Base-by-base conservation (phyloP, 139 green algal species). In the Eudorina sp. region DNA sequence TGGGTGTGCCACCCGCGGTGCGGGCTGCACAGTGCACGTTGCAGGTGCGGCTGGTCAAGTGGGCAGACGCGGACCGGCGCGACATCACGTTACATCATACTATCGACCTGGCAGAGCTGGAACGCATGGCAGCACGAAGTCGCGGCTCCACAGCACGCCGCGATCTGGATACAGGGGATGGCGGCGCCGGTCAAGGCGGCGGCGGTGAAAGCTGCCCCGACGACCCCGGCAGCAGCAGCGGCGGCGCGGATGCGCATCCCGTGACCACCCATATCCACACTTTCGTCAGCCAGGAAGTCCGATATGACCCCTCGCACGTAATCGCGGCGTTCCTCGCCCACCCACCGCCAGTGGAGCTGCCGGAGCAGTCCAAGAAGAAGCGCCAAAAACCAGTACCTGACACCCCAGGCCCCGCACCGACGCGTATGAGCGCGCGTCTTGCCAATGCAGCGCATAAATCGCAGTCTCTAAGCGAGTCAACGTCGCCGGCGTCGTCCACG, bases 41-140 rank as follows among this genome's bases (percentile, higher is more conserved):
- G 55, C 55, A 68, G 36, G 8, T 92, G 64, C 55, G 84, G 78
- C 72, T 92, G 53, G 84, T 89, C 14, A 41, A 85, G 66, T 83
- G 51, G 64, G 88, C 88, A 0, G 84, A 89, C 29, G 48, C 45
- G 31, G 88, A 88, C 41, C 86, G 87, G 78, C 83, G 75, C 41
- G n/a, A 75, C 25, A 29, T 86, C 2, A 25, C 29, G 66, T 80
- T 86, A 36, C 43, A 53, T 4, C 79, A 86, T 41, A 38, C 2
- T 0, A 31, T 86, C 3, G 41, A 76, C 23, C 78, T 85, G 0
- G 19, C 53, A 8, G 8, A 25, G 3, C 25, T 36, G 38, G 29
- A 40, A 14, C 21, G 4, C 4, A 48, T 25, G 68, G 68, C 68
- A 40, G 14, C 18, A 74, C n/a, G n/a, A n/a, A n/a, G n/a, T n/a